Conservation (phyloP, 352 stramenopile species). For the Thalassiosira mediterranea region DNA sequence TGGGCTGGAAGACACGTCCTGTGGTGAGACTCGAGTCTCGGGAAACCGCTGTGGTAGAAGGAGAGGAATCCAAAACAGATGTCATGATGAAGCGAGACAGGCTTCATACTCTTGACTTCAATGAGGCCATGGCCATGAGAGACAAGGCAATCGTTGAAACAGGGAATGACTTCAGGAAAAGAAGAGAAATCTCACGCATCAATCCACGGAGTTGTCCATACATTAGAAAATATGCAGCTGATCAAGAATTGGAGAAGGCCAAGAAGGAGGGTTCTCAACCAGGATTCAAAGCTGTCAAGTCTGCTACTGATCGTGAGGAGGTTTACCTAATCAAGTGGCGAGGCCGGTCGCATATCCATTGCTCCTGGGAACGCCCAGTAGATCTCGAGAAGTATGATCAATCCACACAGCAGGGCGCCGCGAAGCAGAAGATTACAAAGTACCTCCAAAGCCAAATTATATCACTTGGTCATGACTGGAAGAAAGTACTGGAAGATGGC, state of each 20-base stretch:
- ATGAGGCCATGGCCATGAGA: slow-evolving; percentile 63
- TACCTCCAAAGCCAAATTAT: slow-evolving; percentile 77
- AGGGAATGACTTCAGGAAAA: slow-evolving; percentile 61
- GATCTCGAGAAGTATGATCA: slow-evolving; percentile 88
- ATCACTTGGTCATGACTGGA: slow-evolving; percentile 74
- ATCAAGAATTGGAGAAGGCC: slow-evolving; percentile 39
- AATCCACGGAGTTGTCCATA: slow-evolving; percentile 67
- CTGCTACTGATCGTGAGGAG: slow-evolving; percentile 68
- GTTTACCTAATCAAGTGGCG: slow-evolving; percentile 99
- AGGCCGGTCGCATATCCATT: slow-evolving; percentile 96
- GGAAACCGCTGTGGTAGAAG: slow-evolving; percentile 4
- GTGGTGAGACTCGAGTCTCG: slow-evolving; percentile 59
- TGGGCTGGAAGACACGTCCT: slow-evolving; percentile 75
- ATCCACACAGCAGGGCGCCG: slow-evolving; percentile 69
- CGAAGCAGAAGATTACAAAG: slow-evolving; percentile 74
- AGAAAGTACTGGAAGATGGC: slow-evolving; percentile 74
- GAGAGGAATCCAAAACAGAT: background rate
- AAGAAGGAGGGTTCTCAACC: slow-evolving; percentile 40
- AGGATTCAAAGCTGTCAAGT: slow-evolving; percentile 53
- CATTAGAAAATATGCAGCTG: slow-evolving; percentile 63
- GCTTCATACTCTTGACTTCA: slow-evolving; percentile 49
- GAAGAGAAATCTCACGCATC: slow-evolving; percentile 81
- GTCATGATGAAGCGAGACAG: slow-evolving; percentile 15
- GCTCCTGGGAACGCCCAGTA: slow-evolving; percentile 94
- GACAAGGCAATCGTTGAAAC: slow-evolving; percentile 69